Base-by-base conservation (phyloP, 768 basidiomycete genomes). In the Lactarius sanguifluus region DNA sequence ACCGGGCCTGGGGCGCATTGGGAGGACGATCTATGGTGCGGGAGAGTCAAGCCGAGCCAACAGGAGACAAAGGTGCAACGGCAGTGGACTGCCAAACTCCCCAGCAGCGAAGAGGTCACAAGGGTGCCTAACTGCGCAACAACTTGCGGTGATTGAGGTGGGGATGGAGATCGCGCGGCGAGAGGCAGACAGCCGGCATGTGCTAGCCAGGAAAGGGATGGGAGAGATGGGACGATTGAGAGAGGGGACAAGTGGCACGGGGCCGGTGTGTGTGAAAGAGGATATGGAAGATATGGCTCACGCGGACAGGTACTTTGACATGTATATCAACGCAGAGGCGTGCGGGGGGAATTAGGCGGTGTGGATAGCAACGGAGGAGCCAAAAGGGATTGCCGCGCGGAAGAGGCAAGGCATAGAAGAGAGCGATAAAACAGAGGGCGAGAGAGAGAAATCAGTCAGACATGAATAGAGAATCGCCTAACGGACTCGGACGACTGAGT, bases 291-390 rank as follows among this genome's bases (percentile, higher is more conserved):
- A 52, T 40, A 52, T 40, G 70, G 64, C 57, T 12, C 59, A 64
- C 20, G 73, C 66, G 28, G 72, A 75, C 56, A 71, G 70, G 71
- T 74, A 83, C 76, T 83, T 83, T 72, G 74, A 73, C 20, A 62
- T 75, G 75, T 84, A 80, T 66, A 81, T 81, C 60, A 73, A 78
- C 64, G 69, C 72, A 38, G 76, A 76, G 47, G 72, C 73, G 59
- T 80, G 77, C 68, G 71, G 65, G n/a, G 68, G 62, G 30, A 64
- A 36, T 62, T 62, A 67, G 47, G 62, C 12, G 62, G 30, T n/a
- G 28, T n/a, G 23, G 54, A 58, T 56, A 43, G 57, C 57, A 67
- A 63, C 47, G 55, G 34, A 30, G 0, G 10, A 6, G 16, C 69
- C 56, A 50, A 45, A 56, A 38, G 41, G 9, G 58, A 16, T 15